Percentiles rank a stretch among this genome's conserved stretches.
phyloP scores from a whole-genome alignment of 768 basidiomycete genomes.

The Xanthoconium purpureum region DNA sequence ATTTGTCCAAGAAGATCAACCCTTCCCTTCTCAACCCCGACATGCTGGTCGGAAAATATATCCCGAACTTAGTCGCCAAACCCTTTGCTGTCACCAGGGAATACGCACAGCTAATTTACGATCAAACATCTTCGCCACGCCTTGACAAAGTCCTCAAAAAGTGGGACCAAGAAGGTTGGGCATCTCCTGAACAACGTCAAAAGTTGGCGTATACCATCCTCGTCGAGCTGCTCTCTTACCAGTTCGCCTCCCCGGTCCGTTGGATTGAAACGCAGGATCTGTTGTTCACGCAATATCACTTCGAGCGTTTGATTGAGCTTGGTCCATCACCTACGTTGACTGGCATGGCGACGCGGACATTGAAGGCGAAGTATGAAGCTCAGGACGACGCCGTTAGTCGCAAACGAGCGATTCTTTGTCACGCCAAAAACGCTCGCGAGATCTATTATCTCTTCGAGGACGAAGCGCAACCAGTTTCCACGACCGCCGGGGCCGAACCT shows the following conservation, averaged over 20 bases:
- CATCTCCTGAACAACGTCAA: slow-evolving; percentile 74
- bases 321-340: slow-evolving; percentile 96
- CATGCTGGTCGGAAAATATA: slow-evolving; percentile 91
- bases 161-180: slow-evolving; percentile 95
- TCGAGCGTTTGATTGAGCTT: slow-evolving; percentile 93
- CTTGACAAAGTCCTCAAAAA: slow-evolving; percentile 91
- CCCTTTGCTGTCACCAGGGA: slow-evolving; percentile 81
- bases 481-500: slow-evolving; percentile 31
- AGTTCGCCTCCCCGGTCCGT: slow-evolving; percentile 96
- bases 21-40: slow-evolving; percentile 88
- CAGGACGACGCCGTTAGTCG: slow-evolving; percentile 82
- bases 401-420: slow-evolving; percentile 81
- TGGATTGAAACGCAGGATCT: slow-evolving; percentile 99
- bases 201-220: slow-evolving; percentile 94
- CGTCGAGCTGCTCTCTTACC: slow-evolving; percentile 95
- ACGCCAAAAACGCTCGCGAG: slow-evolving; percentile 93
- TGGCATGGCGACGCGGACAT: slow-evolving; percentile 88
- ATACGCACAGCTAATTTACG: slow-evolving; percentile 94
- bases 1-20: slow-evolving; percentile 98
- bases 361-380: slow-evolving; percentile 91
- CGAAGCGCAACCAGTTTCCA: slow-evolving; percentile 42
- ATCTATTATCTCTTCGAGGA: slow-evolving; percentile 99
- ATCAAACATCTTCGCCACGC: slow-evolving; percentile 92
- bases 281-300: slow-evolving; percentile 79
- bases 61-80: slow-evolving; percentile 92